Percentiles rank a stretch among this genome's conserved stretches.
Conservation (phyloP, 805 yeast genomes). For the Metschnikowia proteae region DNA sequence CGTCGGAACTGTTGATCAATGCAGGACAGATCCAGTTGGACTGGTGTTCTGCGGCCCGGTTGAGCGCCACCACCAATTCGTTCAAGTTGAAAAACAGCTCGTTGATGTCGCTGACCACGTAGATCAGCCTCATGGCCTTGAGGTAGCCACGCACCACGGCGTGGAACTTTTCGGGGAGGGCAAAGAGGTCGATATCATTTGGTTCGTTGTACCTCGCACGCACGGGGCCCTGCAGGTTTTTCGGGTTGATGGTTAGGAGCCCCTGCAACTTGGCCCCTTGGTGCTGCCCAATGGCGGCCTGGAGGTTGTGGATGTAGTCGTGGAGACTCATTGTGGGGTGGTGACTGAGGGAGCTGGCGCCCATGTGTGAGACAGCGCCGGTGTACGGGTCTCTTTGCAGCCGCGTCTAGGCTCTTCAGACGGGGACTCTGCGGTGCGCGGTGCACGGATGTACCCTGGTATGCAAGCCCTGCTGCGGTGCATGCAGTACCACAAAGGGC, state of each 20-base stretch:
- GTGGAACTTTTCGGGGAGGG: slow-evolving; percentile 35
- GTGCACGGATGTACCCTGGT: too few species aligned
- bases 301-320: slow-evolving; percentile 23
- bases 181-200: slow-evolving; percentile 38
- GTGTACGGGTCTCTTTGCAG: neutral
- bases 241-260: slow-evolving; percentile 36
- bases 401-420: too few species aligned
- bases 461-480: too few species aligned
- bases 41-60: slow-evolving; percentile 51
- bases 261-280: slow-evolving; percentile 19
- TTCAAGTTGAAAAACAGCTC: slow-evolving; percentile 32
- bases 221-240: slow-evolving; percentile 25
- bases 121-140: slow-evolving; percentile 33
- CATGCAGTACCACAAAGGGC: too few species aligned
- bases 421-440: too few species aligned
- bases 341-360: neutral
- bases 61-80: slow-evolving; percentile 43
- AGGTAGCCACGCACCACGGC: slow-evolving; percentile 28
- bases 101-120: slow-evolving; percentile 30
- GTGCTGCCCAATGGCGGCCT: slow-evolving; percentile 18
- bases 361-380: neutral
- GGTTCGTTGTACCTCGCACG: slow-evolving; percentile 35
- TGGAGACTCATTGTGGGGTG: slow-evolving; percentile 12
- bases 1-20: slow-evolving; percentile 38
- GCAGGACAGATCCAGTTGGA: slow-evolving; percentile 50